Conservation (phyloP, 2,329 filamentous ascomycete species). For the Hymenotorrendiella dingleyae region DNA sequence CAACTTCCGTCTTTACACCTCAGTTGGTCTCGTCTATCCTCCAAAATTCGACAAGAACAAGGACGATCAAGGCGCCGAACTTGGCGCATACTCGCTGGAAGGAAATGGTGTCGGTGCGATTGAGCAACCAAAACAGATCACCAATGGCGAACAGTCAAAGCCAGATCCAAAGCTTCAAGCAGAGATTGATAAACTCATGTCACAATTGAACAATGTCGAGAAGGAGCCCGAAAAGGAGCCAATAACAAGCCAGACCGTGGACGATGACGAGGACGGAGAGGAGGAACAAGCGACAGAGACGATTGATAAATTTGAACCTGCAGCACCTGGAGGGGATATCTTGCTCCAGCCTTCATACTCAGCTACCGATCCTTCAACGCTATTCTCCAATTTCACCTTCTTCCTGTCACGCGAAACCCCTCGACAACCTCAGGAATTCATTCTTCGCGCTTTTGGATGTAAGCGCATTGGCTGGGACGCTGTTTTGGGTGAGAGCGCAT, state of each 20-base stretch:
- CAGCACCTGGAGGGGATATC: constrained; percentile 76
- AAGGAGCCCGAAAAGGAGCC: constrained; percentile 37
- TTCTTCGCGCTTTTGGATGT: constrained; percentile 90
- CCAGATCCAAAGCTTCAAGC: constrained; percentile 59
- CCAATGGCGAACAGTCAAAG: constrained; percentile 44
- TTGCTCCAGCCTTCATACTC: constrained; percentile 70
- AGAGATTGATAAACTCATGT: constrained; percentile 63
- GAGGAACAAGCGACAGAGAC: constrained; percentile 46
- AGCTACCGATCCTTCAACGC: constrained; percentile 60
- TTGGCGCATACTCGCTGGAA: constrained; percentile 87
- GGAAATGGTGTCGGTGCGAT: constrained; percentile 56
- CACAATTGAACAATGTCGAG: constrained; percentile 55
- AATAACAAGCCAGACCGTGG: constrained; percentile 37
- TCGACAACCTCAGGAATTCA: constrained; percentile 82
- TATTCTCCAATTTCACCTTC: constrained; percentile 86
- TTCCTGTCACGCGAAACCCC: constrained; percentile 93
- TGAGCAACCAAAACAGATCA: constrained; percentile 46
- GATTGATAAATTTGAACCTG: constrained; percentile 88
- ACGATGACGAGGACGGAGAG: constrained; percentile 28
- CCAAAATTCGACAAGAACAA: constrained; percentile 85
- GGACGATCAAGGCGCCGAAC: constrained; percentile 84
- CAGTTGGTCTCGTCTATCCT: constrained; percentile 86
- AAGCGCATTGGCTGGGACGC: constrained; percentile 93
- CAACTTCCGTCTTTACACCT: constrained; percentile 92
- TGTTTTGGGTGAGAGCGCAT: constrained; percentile 85